Conservation (phyloP, 768 basidiomycete species). For the Coprinellus micaceus region DNA sequence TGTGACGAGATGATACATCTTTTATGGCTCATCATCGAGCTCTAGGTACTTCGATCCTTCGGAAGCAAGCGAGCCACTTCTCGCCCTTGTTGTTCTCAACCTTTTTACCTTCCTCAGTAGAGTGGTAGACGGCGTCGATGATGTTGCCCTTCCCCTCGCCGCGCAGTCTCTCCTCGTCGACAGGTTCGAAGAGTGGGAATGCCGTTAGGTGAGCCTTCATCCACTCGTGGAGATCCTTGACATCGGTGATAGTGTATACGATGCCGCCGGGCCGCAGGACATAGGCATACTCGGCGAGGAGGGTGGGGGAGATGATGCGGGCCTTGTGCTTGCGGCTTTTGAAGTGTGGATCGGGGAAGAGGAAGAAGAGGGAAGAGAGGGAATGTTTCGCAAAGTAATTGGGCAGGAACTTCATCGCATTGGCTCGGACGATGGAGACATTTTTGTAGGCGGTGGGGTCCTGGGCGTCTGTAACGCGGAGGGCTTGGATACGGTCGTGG, state of each 20-base stretch:
- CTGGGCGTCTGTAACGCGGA: conserved; percentile 61
- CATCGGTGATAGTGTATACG: conserved; percentile 97
- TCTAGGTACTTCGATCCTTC: conserved; percentile 47
- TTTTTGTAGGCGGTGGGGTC: conserved; percentile 63
- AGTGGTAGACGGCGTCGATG: conserved; percentile 75
- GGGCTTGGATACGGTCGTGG: conserved; percentile 87
- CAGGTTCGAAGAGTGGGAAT: conserved; percentile 82
- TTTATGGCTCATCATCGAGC: conserved; percentile 7
- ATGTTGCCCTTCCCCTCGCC: conserved; percentile 71
- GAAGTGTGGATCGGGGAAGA: conserved; percentile 99
- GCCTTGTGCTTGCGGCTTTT: conserved; percentile 98
- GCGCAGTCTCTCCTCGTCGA: conserved; percentile 75
- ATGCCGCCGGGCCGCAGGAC: conserved; percentile 90
- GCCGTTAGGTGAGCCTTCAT: conserved; percentile 85
- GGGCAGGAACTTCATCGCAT: conserved; percentile 97
- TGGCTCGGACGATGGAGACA: conserved; percentile 89
- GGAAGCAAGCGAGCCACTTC: conserved; percentile 92
- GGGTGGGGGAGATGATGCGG: conserved; percentile 95
- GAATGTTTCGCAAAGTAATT: conserved; percentile 94
- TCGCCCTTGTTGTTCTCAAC: conserved; percentile 88
- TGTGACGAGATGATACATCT: conserved; percentile 31
- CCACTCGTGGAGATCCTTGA: conserved; percentile 91
- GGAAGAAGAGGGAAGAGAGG: conserved; percentile 90
- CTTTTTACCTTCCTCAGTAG: conserved; percentile 96
- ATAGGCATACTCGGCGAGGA: conserved; percentile 96